Conservation (phyloP, 495 filamentous ascomycete genomes). For the Jackrogersella multiformis region DNA sequence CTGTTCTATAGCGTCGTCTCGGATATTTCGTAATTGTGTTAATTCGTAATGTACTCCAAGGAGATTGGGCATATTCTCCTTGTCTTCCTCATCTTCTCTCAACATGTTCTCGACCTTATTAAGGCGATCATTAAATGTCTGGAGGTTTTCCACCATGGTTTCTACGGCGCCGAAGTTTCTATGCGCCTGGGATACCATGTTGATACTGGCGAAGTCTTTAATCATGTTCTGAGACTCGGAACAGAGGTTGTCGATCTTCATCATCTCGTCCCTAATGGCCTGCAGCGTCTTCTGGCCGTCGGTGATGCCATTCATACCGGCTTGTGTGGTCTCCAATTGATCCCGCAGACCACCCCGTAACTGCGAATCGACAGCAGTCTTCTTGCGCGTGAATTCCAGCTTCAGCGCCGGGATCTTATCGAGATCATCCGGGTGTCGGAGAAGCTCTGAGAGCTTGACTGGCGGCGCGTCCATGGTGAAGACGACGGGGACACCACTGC, state of each 20-base stretch:
- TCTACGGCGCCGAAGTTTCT: slow-evolving; percentile 92
- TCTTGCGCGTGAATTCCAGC: slow-evolving; percentile 94
- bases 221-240: slow-evolving; percentile 96
- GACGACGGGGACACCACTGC: slow-evolving; percentile 37
- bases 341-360: slow-evolving; percentile 86
- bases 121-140: slow-evolving; percentile 81
- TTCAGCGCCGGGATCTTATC: slow-evolving; percentile 93
- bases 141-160: slow-evolving; percentile 88
- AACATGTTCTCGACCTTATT: slow-evolving; percentile 77
- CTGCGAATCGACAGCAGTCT: slow-evolving; percentile 86
- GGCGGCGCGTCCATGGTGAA: slow-evolving; percentile 63
- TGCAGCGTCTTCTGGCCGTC: slow-evolving; percentile 89
- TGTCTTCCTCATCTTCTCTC: slow-evolving; percentile 80
- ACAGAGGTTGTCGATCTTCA: slow-evolving; percentile 97
- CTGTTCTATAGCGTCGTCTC: slow-evolving; percentile 96
- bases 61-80: slow-evolving; percentile 90
- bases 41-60: slow-evolving; percentile 89
- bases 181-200: slow-evolving; percentile 90
- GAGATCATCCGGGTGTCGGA: slow-evolving; percentile 82
- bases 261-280: slow-evolving; percentile 95
- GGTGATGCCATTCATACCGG: slow-evolving; percentile 83
- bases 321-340: slow-evolving; percentile 90
- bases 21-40: slow-evolving; percentile 88
- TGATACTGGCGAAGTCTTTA: slow-evolving; percentile 95
- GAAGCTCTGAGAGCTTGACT: slow-evolving; percentile 77